Conservation (phyloP, 805 yeast genomes). For the Yarrowia yakushimensis region DNA sequence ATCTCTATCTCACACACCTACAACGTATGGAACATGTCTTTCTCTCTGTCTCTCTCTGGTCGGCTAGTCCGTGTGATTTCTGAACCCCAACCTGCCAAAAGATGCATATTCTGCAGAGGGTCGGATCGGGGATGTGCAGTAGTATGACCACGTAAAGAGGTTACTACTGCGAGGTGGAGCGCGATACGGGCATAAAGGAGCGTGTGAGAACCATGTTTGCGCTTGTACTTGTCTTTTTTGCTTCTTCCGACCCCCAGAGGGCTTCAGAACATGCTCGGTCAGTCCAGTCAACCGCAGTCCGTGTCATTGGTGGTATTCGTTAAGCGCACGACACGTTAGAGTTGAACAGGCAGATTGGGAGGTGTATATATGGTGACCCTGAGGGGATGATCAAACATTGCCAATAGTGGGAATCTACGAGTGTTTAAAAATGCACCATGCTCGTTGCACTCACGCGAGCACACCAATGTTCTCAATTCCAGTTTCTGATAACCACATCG, state of each 20-base stretch:
- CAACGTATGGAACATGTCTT: neutral
- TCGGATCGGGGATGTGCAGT: conserved; percentile 23
- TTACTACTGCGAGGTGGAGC: neutral
- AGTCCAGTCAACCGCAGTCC: neutral
- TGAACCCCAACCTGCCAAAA: conserved; percentile 10
- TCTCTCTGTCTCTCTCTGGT: neutral
- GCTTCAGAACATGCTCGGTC: neutral
- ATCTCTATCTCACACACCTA: too few species aligned
- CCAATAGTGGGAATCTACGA: neutral
- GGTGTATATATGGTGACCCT: neutral
- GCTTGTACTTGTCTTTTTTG: neutral
- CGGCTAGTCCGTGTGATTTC: neutral
- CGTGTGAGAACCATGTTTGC: too few species aligned
- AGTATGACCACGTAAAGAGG: neutral
- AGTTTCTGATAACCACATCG: neutral
- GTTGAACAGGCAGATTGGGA: conserved; percentile 14
- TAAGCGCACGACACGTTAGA: conserved; percentile 20
- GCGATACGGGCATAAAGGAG: neutral
- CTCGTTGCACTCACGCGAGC: neutral
- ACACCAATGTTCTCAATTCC: neutral
- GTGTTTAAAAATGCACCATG: neutral
- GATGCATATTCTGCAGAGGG: conserved; percentile 20
- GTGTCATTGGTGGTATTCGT: conserved; percentile 8
- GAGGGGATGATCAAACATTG: neutral
- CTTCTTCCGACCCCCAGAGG: neutral